Conservation (phyloP, 352 stramenopile species). For the Phytophthora uliginosa region DNA sequence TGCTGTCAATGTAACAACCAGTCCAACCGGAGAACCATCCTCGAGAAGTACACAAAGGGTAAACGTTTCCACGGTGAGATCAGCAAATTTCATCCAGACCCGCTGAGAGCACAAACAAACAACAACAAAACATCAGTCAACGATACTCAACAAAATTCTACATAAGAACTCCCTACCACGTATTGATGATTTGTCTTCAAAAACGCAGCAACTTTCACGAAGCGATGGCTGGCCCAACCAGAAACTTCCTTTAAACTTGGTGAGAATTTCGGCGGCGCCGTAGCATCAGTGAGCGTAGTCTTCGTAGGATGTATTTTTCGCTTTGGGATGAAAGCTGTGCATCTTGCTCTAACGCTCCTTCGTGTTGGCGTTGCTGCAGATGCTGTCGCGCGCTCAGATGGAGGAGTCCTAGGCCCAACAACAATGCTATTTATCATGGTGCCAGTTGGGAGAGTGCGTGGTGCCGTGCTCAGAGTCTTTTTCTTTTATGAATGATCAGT, state of each 20-base stretch:
- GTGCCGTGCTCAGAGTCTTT: too few species aligned
- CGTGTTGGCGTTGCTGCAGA: neutral
- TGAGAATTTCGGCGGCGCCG: neutral
- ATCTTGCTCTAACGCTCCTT: neutral
- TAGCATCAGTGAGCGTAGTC: neutral
- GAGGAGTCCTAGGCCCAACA: neutral
- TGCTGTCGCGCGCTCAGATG: neutral
- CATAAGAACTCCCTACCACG: neutral
- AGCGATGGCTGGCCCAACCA: neutral
- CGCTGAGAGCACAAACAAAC: neutral
- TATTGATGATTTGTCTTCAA: neutral
- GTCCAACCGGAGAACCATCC: constrained; percentile 3
- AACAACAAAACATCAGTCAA: neutral
- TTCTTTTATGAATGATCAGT: too few species aligned
- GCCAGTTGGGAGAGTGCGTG: neutral
- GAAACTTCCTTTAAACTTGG: neutral
- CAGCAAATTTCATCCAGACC: constrained; percentile 16
- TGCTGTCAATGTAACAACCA: constrained; percentile 10
- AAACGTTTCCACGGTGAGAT: neutral
- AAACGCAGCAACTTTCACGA: neutral
- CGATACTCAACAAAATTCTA: neutral
- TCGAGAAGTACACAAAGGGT: constrained; percentile 9
- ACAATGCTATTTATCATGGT: neutral
- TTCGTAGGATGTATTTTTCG: neutral
- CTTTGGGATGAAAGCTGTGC: neutral